Base-by-base conservation (phyloP, 2,329 filamentous ascomycete genomes). In the Diaporthe citriasiana region DNA sequence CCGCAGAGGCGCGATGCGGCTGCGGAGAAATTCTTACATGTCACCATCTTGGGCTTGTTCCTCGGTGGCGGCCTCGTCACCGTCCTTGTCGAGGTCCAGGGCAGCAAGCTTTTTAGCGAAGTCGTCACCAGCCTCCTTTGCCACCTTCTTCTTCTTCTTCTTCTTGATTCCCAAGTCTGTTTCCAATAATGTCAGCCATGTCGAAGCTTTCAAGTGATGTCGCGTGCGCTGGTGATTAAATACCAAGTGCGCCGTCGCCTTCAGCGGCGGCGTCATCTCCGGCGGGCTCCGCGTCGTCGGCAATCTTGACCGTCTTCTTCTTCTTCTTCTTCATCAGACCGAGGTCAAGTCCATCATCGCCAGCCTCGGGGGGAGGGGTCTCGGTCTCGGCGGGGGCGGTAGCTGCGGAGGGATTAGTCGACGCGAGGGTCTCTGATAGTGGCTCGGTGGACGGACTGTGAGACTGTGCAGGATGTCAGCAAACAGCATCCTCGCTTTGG, bases 61-160 rank as follows among this genome's bases (percentile, higher is more conserved):
- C 50, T 88, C 87, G 59, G 85, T 85, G 59, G 82, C 80, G 76
- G 82, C 82, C 77, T 87, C 84, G 79, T 87, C 94, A 78, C 93
- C 93, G 82, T 93, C 87, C 76, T 82, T 85, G 75, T 91, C 88
- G 70, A 91, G 87, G 76, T 91, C 88, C 73, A 90, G 86, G 74
- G 91, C 89, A 78, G 92, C 90, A 74, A 91, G 85, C 82, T 89
- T 91, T 78, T 87, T 89, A 75, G 89, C 87, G 76, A 90, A 87
- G 53, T 89, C 90, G 79, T 93, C 90, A 69, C 89, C 89, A 69
- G 84, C 85, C 30, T 83, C 82, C 72, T 82, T 83, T n/a, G 78
- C 76, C 71, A 82, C 95, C 88, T 97, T 98, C 88, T 98, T 98
- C 85, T 95, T 93, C 84, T 97, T 89, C 77, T 92, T 86, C 65